Base-by-base conservation (phyloP, 2,329 filamentous ascomycete genomes). In the Teratosphaeria zuluensis region DNA sequence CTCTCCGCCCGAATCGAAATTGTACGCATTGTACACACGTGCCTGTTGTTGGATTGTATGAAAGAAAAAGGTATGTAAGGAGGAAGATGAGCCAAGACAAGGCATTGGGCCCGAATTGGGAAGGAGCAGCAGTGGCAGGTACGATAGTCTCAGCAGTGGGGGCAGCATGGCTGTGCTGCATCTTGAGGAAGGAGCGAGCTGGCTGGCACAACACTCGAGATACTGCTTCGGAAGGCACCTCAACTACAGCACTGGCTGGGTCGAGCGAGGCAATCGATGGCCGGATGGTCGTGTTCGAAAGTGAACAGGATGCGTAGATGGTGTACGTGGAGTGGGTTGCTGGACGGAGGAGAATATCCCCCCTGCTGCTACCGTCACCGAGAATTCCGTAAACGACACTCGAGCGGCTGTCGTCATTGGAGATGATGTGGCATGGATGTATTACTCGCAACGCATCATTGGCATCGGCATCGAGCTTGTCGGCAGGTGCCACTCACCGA, bases 21-120 rank as follows among this genome's bases (percentile, higher is more conserved):
- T 58, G 59, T 54, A 58, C 59, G 31, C 56, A 24, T 48, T 52
- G 58, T 54, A 58, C 55, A 38, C 58, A 24, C 53, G 58, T 58
- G 52, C 56, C 57, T 35, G 48, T 52, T 35, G 33, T 59, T 52
- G 58, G 54, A 58, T 56, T 60, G 55, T 59, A 48, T 14, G 19
- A 55, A 57, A 55, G 38, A 61, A 61, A 57, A 61, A 55, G 59
- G 56, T 52, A 58, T 46, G 31, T 35, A 55, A 51, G 53, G 54
- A 38, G 42, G 16, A 30, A 9, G 4, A 42, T n/a, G n/a, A 31
- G 19, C 33, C 7, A 52, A 46, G 32, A 28, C 19, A 6, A 24
- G 21, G 38, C 28, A 53, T 28, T 30, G 51, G 46, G 16, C 48
- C 31, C 42, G n/a, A 48, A 48, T 19, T 16, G 8, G 42, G 42